Base-by-base conservation (phyloP, 495 filamentous ascomycete genomes). In the Tuber brumale region DNA sequence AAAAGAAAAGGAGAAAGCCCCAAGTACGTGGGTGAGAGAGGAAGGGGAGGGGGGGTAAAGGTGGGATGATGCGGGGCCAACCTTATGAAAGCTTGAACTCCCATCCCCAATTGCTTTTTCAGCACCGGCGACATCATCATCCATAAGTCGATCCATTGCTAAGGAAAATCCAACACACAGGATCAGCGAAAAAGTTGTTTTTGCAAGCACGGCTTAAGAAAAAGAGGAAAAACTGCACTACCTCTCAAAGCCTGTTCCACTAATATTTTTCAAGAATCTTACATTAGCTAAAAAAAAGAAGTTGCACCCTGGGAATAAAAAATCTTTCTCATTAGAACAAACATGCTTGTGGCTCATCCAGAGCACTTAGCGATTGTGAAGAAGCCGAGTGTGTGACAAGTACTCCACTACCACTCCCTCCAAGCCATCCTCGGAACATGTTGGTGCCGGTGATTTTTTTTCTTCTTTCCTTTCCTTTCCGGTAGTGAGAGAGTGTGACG, bases 101-200 rank as follows among this genome's bases (percentile, higher is more conserved):
- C 91, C 90, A 79, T 89, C 87, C 43, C 88, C 88, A 27, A 98
- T 87, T 48, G 88, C 89, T 76, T 85, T 87, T 84, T 97, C 95
- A 3, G 95, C 95, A 44, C 89, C 90, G 66, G 93, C 92, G 74
- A 98, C 91, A 84, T 97, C 94, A 84, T 99, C 95, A 82, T 95
- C 92, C 86, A 99, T 93, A 81, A 99, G 95, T 45, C 91, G 84
- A 75, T 83, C 81, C 82, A 83, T 83, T 39, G 81, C 88, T 88
- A 46, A 74, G 78, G 76, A 23, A 43, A 12, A 35, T n/a, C 48
- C 48, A 51, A 51, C 48, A 61, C 48, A 9, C 45, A 42, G 35
- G 39, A 41, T 78, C 79, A 82, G 74, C 71, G 31, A 71, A 75
- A 75, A 73, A 74, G 27, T 77, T 42, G 19, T 57, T 72, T 45